A percentile compares a stretch with the other conserved stretches of the same genome.
These are phyloP conservation scores for Amesomyces nigricolor DNA, from an alignment of 2,329 filamentous ascomycete species.

Conservation along the genomic window DNA sequence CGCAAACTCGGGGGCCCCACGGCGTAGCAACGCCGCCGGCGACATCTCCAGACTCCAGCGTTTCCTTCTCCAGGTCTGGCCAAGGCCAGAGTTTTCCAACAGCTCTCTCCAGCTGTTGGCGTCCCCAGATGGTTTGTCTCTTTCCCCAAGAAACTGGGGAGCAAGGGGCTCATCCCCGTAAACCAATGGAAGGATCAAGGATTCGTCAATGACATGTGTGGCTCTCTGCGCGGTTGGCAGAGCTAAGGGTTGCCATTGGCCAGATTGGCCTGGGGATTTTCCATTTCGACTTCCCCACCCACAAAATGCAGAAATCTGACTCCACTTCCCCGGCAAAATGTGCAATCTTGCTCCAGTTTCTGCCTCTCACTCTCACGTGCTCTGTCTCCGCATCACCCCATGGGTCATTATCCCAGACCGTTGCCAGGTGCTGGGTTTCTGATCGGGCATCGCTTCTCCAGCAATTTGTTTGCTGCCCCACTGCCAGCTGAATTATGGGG, in stretches of 20 bases:
- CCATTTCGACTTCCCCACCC: not conserved
- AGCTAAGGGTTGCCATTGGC: not conserved
- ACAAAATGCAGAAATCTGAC: not conserved
- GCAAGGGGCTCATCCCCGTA: not conserved
- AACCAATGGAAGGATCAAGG: no score
- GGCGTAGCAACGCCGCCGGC: not conserved
- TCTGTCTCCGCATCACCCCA: not conserved
- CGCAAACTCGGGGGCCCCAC: slow-evolving; percentile 5
- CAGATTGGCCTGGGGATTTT: not conserved
- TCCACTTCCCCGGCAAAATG: not conserved
- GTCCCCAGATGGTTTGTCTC: not conserved
- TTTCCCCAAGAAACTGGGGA: not conserved
- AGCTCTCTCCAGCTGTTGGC: not conserved
- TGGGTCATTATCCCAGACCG: not conserved
- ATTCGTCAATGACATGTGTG: slow-evolving; percentile 10
- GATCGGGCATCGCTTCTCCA: no score
- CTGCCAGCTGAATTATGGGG: no score
- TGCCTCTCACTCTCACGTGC: not conserved
- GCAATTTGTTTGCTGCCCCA: no score
- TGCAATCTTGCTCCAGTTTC: not conserved
- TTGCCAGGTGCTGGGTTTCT: no score
- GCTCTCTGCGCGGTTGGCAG: not conserved
- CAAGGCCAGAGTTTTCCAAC: no score
- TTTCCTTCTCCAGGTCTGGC: not conserved
- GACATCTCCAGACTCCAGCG: not conserved